phyloP scores from a whole-genome alignment of 305 asterid species.

The Solanum hybrid region DNA sequence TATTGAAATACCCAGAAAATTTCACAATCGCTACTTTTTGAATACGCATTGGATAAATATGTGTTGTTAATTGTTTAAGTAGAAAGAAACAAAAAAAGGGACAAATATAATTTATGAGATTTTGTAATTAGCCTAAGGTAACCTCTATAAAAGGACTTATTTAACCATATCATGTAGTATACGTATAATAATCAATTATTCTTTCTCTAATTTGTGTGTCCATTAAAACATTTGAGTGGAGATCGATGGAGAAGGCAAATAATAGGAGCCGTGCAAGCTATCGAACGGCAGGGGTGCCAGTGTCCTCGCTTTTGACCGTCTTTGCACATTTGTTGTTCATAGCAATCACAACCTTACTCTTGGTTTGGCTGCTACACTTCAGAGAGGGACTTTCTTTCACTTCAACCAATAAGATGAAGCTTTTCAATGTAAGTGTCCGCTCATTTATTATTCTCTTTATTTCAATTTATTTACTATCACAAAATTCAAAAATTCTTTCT shows the following conservation, averaged over 20 bases:
- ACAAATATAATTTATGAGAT: background rate
- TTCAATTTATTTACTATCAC: background rate
- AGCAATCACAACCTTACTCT: background rate
- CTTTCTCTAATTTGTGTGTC: background rate
- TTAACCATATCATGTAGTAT: background rate
- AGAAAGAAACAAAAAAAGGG: background rate
- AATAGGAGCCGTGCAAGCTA: background rate
- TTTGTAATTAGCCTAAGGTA: background rate
- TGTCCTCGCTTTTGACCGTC: background rate
- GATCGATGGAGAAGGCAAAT: background rate
- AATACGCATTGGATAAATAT: background rate
- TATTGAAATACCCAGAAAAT: background rate
- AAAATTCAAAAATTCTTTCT: background rate
- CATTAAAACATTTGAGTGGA: background rate
- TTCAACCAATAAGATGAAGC: background rate
- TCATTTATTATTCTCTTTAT: background rate
- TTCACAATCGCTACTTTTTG: background rate
- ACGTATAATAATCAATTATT: background rate
- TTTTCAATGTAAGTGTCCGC: background rate
- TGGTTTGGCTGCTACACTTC: background rate
- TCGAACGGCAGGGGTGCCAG: background rate
- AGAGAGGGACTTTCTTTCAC: constrained; percentile 6
- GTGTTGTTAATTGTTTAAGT: background rate
- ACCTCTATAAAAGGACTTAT: background rate
- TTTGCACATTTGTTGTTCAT: constrained; percentile 2